These are phyloP conservation scores for Pneumocystis oryctolagi DNA, from an alignment of 1,139 yeast species.

Conservation along the genomic window DNA sequence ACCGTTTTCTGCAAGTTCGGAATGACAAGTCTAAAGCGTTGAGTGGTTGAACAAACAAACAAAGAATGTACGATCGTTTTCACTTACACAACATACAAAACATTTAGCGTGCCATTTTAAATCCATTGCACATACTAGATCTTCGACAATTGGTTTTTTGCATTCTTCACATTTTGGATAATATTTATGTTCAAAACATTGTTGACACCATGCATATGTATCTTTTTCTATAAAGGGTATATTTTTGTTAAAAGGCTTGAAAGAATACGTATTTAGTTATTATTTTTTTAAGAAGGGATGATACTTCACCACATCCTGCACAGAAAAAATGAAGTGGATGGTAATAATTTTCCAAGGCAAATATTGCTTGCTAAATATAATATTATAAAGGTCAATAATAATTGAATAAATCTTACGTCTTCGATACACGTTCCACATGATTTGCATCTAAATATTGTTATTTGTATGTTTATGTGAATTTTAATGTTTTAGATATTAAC, in stretches of 20 bases:
- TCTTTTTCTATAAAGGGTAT: slow-evolving; percentile 13
- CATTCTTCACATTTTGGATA: slow-evolving; percentile 26
- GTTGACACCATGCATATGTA: slow-evolving; percentile 20
- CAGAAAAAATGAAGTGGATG: slow-evolving; percentile 26
- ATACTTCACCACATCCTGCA: slow-evolving; percentile 20
- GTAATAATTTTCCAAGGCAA: slow-evolving; percentile 23
- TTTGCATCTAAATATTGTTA: slow-evolving; percentile 18
- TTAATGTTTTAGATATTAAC: background rate
- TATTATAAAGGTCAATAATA: background rate
- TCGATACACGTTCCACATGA: slow-evolving; percentile 25
- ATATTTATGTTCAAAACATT: slow-evolving; percentile 21
- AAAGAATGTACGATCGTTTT: background rate
- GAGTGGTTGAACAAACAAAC: too few species aligned
- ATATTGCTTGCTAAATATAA: slow-evolving; percentile 17
- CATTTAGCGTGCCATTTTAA: background rate
- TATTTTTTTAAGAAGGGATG: background rate
- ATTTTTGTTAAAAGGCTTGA: background rate
- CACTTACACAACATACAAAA: background rate
- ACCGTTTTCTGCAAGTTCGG: background rate
- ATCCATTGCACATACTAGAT: background rate
- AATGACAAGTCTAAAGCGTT: background rate
- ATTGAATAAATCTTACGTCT: slow-evolving; percentile 6
- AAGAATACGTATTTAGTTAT: background rate
- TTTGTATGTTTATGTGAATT: background rate
- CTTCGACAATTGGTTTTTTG: slow-evolving; percentile 13